Percentiles rank a stretch among this genome's conserved stretches.
Conservation (phyloP, 2,329 filamentous ascomycete genomes). For the Sporothrix luriei region DNA sequence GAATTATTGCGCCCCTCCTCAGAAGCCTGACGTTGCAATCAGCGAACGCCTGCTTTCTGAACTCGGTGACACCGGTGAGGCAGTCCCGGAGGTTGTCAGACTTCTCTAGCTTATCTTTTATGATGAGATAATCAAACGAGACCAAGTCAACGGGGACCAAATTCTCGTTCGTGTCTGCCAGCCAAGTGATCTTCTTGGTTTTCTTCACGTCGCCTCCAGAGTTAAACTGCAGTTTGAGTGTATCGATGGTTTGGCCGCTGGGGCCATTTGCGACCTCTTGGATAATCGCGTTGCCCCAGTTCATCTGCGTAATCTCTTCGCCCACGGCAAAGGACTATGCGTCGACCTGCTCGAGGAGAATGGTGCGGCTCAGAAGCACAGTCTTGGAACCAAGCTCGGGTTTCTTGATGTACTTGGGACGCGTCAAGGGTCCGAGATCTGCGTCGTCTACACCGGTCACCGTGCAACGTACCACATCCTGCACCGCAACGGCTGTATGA, state of each 20-base stretch:
- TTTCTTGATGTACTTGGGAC: slow-evolving; percentile 1
- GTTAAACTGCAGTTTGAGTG: background rate
- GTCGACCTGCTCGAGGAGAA: background rate
- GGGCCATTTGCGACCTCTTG: background rate
- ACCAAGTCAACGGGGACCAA: background rate
- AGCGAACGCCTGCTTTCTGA: background rate
- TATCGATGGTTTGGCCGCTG: background rate
- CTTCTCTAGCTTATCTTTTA: background rate
- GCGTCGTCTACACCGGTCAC: background rate
- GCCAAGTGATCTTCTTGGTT: background rate
- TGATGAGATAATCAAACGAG: background rate
- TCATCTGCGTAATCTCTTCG: background rate
- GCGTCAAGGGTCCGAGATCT: background rate
- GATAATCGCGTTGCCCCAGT: background rate
- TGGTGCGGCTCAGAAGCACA: background rate
- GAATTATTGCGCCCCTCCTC: background rate
- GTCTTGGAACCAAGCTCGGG: background rate
- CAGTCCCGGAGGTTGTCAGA: background rate
- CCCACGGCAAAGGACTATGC: background rate
- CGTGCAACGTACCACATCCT: background rate
- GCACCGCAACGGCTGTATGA: background rate
- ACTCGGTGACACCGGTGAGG: background rate
- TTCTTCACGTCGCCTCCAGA: background rate
- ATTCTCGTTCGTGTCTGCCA: background rate
- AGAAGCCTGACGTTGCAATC: background rate